phyloP scores from a whole-genome alignment of 164 flowering plant species.

The Vitis labrusca region DNA sequence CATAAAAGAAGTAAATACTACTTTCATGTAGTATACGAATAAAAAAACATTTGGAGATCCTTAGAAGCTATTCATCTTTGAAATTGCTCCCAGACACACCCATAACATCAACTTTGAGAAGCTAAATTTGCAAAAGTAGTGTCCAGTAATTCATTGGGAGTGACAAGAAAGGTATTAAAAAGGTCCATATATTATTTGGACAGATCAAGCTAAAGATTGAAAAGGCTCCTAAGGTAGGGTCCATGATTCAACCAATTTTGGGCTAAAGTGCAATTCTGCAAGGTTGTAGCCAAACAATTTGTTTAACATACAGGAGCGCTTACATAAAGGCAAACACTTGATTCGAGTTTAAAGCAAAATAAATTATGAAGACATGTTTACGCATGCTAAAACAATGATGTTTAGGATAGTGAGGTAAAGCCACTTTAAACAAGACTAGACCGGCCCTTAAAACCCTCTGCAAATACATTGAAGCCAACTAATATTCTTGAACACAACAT shows the following conservation, averaged over 20 bases:
- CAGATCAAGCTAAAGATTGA: constrained; percentile 1
- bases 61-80: neutral
- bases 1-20: no score
- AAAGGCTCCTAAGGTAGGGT: constrained; percentile 24
- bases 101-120: neutral
- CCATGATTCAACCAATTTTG: constrained; percentile 18
- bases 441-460: constrained; percentile 3
- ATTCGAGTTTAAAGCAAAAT: constrained; percentile 26
- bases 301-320: constrained; percentile 18
- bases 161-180: constrained; percentile 1
- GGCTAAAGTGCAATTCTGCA: constrained; percentile 21
- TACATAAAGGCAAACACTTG: constrained; percentile 27
- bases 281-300: constrained; percentile 10
- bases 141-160: neutral
- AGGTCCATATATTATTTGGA: neutral
- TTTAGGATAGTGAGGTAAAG: constrained; percentile 22
- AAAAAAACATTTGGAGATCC: neutral
- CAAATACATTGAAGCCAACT: constrained; percentile 23
- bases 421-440: constrained; percentile 8
- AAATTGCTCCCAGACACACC: neutral
- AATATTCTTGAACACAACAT: neutral
- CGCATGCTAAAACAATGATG: constrained; percentile 38
- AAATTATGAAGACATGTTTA: constrained; percentile 31
- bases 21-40: no score
- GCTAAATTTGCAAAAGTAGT: neutral